Base-by-base conservation (phyloP, 306 rosid genomes). In the Astragalus membranaceus region DNA sequence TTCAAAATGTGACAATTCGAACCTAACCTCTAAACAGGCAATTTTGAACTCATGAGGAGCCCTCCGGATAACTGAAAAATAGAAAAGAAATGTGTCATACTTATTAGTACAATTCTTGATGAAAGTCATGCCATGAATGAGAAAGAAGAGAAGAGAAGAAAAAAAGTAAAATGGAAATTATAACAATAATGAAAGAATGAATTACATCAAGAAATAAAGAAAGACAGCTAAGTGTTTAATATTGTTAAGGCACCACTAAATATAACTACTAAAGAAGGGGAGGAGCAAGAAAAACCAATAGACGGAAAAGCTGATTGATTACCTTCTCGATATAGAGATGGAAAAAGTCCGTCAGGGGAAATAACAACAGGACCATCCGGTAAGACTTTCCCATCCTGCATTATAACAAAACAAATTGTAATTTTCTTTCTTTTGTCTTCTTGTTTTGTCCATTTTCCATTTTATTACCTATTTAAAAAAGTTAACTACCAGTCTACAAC, bases 21-120 rank as follows among this genome's bases (percentile, higher is more conserved):
- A 81, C 69, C 87, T 65, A 62, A 95, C 99, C 97, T 91, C 93
- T 78, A 95, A 85, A 81, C 99, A 95, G 35, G 88, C 79, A 64
- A 95, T 91, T 86, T 95, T 95, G 93, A 95, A 95, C 70, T 95
- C 99, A 52, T 91, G 97, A 66, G 99, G 97, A 70, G 99, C 88
- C 83, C 97, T 85, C 71, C 95, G 84, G 76, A 95, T 95, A 75
- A 95, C 99, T 95, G 89, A 14, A 80, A 60, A 32, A 68, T 23
- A 15, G 56, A 63, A 75, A 44, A 75, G 67, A 67, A 65, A 44
- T 10, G 58, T 51, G 42, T 30, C 71, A 77, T 56, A 55, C 10
- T 39, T 35, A 35, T 7, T 60, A 61, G 0, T n/a, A n/a, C 2
- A 26, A 26, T 26, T 26, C 30, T 26, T 26, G 30, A 26, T 26